Evolutionary conservation across 2,329 filamentous ascomycete species (phyloP), one percentile per base, ranked within the genome.

Genomic region (Periconia digitata): DNA sequence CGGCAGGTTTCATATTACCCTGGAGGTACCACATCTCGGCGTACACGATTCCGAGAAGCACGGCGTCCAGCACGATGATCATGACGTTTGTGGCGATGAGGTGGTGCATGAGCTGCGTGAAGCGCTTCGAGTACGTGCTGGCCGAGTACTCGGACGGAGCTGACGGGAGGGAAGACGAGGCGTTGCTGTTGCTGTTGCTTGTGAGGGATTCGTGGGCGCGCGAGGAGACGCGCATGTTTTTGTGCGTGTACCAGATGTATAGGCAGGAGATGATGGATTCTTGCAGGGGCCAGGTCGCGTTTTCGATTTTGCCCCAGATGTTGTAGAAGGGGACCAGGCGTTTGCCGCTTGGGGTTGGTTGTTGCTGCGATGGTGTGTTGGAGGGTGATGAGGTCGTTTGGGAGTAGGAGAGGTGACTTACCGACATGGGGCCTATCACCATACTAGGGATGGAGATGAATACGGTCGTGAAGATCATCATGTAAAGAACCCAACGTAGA

Each of bases 401-500:
- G 18, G 38, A 21, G 21, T 40, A 20, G 38, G 17, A 20, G 3
- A 20, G 38, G 21, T 4, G 21, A 10, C 55, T 76, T 76, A 60
- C 60, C 2, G 76, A 67, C 4, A 79, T 79, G 50, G 74, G 79
- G 3, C 77, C 76, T 29, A 85, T 62, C 2, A 84, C 71, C 1
- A 77, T 76, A 6, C 78, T 79, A 0, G 79, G 73, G 0, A 79
- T 64, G 46, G 84, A 79, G 35, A 82, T 68, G 16, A 82, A 47
- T 36, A 84, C 52, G 16, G 74, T 72, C 53, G 82, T 76, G 50
- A 73, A 53, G 21, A 82, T 69, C 48, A 86, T 85, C 76, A 85
- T 81, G 37, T 60, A 71, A 0, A 83, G 67, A 1, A 83, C 75
- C 2, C 72, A 67, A 3, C 71, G 52, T 2, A 43, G 54, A 15